Percentiles rank a stretch among this genome's conserved stretches.
Conservation (phyloP, 1,284 basidiomycete species). For the Marasmius sp. region DNA sequence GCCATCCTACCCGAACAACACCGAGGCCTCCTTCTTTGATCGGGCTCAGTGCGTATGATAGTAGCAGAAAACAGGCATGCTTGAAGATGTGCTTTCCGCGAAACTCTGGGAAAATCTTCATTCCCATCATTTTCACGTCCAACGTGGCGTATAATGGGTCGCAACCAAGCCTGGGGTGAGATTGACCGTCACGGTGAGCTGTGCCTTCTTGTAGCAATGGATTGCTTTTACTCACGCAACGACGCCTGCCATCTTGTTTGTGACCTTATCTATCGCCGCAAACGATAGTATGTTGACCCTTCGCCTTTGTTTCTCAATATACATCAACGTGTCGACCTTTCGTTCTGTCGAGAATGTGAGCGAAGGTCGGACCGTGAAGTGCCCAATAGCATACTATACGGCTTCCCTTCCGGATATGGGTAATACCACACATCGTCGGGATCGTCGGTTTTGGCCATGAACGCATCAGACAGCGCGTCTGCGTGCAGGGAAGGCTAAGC, state of each 20-base stretch:
- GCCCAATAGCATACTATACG: constrained; percentile 10
- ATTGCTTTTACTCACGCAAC: constrained; percentile 9
- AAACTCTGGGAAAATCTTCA: constrained; percentile 20
- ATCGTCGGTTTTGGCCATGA: constrained; percentile 10
- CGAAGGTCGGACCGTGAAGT: not conserved
- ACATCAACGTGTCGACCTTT: constrained; percentile 20
- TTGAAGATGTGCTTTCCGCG: constrained; percentile 18
- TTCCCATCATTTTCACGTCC: constrained; percentile 19
- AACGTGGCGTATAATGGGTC: constrained; percentile 18
- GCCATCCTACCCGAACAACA: constrained; percentile 19
- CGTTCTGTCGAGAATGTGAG: constrained; percentile 6
- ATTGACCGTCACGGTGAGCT: not conserved
- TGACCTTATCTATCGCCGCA: constrained; percentile 16
- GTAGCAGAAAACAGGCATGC: constrained; percentile 17
- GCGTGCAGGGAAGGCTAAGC: constrained; percentile 17
- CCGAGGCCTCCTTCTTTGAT: constrained; percentile 15
- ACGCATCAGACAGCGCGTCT: constrained; percentile 15
- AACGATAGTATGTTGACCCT: constrained; percentile 18
- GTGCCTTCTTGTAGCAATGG: not conserved
- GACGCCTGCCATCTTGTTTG: constrained; percentile 15
- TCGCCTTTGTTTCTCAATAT: constrained; percentile 21
- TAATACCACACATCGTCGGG: constrained; percentile 18
- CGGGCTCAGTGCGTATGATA: constrained; percentile 18
- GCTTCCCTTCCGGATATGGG: constrained; percentile 19
- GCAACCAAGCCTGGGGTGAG: constrained; percentile 16